Evolutionary conservation across 345 rosid species (phyloP), one percentile per base, ranked within the genome.

Genomic region (Corchorus capsularis): DNA sequence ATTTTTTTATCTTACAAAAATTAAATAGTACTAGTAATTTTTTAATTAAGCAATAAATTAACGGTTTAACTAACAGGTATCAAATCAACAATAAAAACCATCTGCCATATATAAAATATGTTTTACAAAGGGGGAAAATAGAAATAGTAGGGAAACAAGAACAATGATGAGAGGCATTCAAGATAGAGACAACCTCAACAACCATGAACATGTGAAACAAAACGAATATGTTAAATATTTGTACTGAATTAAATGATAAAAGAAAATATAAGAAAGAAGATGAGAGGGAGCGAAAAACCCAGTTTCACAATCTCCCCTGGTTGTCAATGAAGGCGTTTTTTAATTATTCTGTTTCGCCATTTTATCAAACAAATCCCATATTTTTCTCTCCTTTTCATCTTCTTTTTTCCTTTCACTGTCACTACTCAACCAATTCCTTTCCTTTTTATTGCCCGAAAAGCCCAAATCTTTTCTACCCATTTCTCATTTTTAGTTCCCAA

Each of bases 401-500:
- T 14, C 10, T 52, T 50, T 35, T 16, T 4, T 35, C 17, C 19
- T 63, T 39, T 50, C 70, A 74, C 32, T 17, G 76, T 59, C 68
- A 61, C 65, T 61, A 6, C 11, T 6, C 56, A 62, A 60, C 37
- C 41, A 47, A 61, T 14, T 61, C 2, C 14, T 37, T 9, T 22
- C 54, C 56, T 19, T 19, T 27, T 52, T 20, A 50, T 14, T 9
- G 62, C 17, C 76, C 49, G 77, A 63, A 82, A 73, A 55, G 16
- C 76, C 49, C 78, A 63, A 82, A 73, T 87, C 80, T 75, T 56
- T 59, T 78, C 79, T 77, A n/a, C 47, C 80, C 78, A 82, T 84
- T 75, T 77, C 78, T 78, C 49, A 57, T 63, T 72, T 53, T 19
- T 77, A 56, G 56, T 60, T 61, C 57, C 63, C 77, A 71, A 85